These are phyloP conservation scores for Xerocomellus amylosporus DNA, from an alignment of 768 basidiomycete species.

Conservation along the genomic window DNA sequence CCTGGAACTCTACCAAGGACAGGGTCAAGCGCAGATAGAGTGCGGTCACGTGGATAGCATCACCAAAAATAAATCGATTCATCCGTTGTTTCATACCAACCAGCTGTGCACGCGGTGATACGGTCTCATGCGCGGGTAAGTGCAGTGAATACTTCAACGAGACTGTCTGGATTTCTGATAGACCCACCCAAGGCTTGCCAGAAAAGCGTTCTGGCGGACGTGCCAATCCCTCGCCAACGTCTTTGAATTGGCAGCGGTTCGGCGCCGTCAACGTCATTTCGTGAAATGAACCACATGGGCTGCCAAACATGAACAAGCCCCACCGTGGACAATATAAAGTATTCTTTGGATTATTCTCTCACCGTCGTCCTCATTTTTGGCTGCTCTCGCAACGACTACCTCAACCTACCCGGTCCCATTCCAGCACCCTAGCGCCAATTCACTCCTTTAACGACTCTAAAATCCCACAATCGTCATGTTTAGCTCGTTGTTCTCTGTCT, in stretches of 20 bases:
- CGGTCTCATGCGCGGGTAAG: too few relatives aligned
- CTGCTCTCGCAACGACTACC: background rate
- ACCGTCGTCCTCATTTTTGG: background rate
- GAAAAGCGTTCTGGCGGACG: background rate
- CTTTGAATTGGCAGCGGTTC: background rate
- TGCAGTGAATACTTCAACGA: background rate
- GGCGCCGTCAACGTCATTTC: background rate
- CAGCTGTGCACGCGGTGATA: too few relatives aligned
- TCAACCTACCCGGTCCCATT: background rate
- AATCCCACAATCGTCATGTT: conserved; percentile 19
- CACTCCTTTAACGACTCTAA: conserved; percentile 22
- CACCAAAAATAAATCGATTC: too few relatives aligned
- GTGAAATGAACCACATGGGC: conserved; percentile 5
- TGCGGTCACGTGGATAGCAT: background rate
- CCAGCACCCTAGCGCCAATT: conserved; percentile 7
- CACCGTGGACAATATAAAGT: conserved; percentile 17
- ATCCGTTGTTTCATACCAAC: too few relatives aligned
- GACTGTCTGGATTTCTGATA: background rate
- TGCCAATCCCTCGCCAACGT: background rate
- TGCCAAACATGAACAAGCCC: conserved; percentile 26
- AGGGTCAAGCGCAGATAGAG: too few relatives aligned
- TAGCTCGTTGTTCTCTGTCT: conserved; percentile 17
- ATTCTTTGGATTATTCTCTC: background rate
- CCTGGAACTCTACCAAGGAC: background rate
- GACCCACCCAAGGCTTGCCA: too few relatives aligned